Evolutionary conservation across 805 yeast genomes (phyloP).

Genomic region (Barnettozyma populi): DNA sequence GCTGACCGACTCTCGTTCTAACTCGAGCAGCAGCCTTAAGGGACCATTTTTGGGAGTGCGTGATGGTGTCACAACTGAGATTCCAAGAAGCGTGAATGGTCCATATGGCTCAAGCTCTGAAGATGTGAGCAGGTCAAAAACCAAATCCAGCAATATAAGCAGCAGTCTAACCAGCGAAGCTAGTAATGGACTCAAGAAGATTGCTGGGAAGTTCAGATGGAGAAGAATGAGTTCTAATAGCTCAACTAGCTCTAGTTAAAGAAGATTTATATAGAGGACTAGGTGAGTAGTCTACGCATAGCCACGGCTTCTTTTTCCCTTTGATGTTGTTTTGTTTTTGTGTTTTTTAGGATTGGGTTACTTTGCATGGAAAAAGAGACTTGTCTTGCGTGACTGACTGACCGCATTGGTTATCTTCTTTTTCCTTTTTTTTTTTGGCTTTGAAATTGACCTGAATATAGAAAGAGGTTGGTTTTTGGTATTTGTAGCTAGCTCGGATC

Average conservation of each 20-base stretch:
- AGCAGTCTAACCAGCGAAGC: constrained; percentile 12
- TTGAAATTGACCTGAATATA: neutral
- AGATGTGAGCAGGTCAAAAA: constrained; percentile 10
- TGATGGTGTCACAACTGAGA: neutral
- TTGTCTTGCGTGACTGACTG: too few relatives aligned
- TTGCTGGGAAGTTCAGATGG: constrained; percentile 26
- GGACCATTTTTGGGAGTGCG: neutral
- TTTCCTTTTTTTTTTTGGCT: neutral
- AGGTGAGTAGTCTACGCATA: neutral
- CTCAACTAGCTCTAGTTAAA: constrained; percentile 16
- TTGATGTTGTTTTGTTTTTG: neutral
- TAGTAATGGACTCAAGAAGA: constrained; percentile 21
- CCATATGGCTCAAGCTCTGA: constrained; percentile 7
- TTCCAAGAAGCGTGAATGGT: constrained; percentile 3
- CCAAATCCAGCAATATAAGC: constrained; percentile 4
- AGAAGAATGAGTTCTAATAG: constrained; percentile 26
- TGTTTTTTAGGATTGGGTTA: neutral
- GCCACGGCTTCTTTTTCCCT: too few relatives aligned
- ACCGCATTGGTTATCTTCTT: too few relatives aligned
- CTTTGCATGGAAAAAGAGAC: neutral
- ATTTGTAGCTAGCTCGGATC: too few relatives aligned
- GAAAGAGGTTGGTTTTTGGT: neutral
- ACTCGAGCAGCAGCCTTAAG: neutral
- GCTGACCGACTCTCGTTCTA: neutral
- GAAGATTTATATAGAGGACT: neutral